Percentiles rank a stretch among this genome's conserved stretches.
Conservation (phyloP, 208 protist genomes). For the Acanthamoeba castellanii region DNA sequence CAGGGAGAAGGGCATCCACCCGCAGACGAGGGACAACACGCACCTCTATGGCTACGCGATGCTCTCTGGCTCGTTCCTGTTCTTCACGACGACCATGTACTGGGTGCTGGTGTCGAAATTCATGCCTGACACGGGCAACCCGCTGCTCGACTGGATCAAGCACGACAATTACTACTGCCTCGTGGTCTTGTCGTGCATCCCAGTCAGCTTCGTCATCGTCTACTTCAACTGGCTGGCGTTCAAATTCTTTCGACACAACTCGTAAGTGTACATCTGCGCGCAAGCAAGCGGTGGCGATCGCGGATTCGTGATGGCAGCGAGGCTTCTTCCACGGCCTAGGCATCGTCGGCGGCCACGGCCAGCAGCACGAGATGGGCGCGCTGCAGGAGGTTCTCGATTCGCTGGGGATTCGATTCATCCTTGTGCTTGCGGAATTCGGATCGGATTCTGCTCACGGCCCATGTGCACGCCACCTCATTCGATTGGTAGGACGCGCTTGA, state of each 20-base stretch:
- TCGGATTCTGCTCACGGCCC: slow-evolving; percentile 52
- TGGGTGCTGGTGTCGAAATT: slow-evolving; percentile 78
- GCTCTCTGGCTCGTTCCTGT: slow-evolving; percentile 74
- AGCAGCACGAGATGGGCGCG: slow-evolving; percentile 50
- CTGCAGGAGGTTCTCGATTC: slow-evolving; percentile 60
- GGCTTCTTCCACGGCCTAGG: background rate
- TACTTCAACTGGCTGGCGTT: slow-evolving; percentile 81
- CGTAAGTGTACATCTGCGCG: background rate
- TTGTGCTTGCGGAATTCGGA: slow-evolving; percentile 50
- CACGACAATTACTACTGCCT: slow-evolving; percentile 83
- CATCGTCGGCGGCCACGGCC: slow-evolving; percentile 3
- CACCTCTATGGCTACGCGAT: slow-evolving; percentile 80
- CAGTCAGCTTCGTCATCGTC: slow-evolving; percentile 78
- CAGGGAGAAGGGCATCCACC: slow-evolving; percentile 54
- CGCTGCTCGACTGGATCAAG: slow-evolving; percentile 81
- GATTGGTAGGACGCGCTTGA: background rate
- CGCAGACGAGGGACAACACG: slow-evolving; percentile 71
- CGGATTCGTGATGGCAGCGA: background rate
- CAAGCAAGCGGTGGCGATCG: background rate
- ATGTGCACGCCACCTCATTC: slow-evolving; percentile 59
- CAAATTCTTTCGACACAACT: slow-evolving; percentile 84
- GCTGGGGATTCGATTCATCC: slow-evolving; percentile 13
- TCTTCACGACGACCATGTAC: slow-evolving; percentile 79
- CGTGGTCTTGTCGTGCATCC: slow-evolving; percentile 72
- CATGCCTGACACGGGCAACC: slow-evolving; percentile 78